Base-by-base conservation (phyloP, 2,329 filamentous ascomycete species). In the Colletotrichum sp. region DNA sequence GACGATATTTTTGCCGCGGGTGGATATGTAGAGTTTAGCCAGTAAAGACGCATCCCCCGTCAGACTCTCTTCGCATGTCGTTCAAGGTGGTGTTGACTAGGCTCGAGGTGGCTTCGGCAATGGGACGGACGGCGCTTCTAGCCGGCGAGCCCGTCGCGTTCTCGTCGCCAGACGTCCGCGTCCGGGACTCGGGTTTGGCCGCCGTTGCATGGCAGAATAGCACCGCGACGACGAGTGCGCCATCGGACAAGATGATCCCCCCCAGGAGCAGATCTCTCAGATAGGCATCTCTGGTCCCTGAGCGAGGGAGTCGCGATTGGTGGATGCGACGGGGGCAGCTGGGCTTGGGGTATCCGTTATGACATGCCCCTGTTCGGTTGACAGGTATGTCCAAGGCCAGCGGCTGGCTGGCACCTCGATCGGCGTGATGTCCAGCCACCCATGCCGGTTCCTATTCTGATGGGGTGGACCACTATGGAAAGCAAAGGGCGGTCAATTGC, bases 401-500 rank as follows among this genome's bases (percentile, higher is more conserved):
- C 36, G 16, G 43, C 43, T 12, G 24, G 39, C 21, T 57, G 21
- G 26, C 52, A 70, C 69, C 12, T 60, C 65, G 36, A 75, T 73
- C 43, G 39, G 34, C 57, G 12, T 43, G 18, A n/a, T n/a, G 39
- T 28, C 63, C 39, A 66, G 64, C 34, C 43, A 60, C 64, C 73
- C 64, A 36, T 64, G 69, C 32, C 48, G 21, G 18, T 43, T 28
- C 39, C 57, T 60, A 60, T 48, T 34, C 48, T n/a, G 65, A 60
- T 34, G 24, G 9, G 24, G 70, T 68, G 64, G 70, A 32, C 26
- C 71, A 63, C 36, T 43, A 69, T 28, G 70, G 55, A 12, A 39
- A 26, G 26, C 14, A 76, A 76, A 76, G 70, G 65, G 74, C 74
- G 74, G 74, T 76, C 74, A 76, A 69, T 73, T 68, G 70, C 26